phyloP scores from a whole-genome alignment of 148 eudicot species.

The Fallopia convolvulus region DNA sequence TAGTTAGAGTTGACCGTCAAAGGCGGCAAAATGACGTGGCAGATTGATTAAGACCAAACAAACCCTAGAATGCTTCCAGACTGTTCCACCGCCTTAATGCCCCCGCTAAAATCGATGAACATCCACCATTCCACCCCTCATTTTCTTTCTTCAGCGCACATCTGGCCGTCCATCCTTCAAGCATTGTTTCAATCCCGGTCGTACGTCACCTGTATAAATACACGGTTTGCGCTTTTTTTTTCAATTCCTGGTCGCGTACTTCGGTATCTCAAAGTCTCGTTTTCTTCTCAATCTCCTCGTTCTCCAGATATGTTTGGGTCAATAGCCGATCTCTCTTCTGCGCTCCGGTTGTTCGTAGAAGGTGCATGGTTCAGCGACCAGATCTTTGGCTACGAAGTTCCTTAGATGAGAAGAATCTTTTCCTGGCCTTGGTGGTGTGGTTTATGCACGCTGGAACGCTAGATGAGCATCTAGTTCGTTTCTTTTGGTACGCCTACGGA shows the following conservation, averaged over 20 bases:
- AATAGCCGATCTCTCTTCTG: background rate
- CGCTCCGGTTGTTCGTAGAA: background rate
- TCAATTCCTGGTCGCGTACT: background rate
- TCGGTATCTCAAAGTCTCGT: background rate
- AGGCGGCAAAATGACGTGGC: constrained; percentile 8
- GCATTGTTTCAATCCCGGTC: background rate
- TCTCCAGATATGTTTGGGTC: background rate
- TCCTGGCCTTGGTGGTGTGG: background rate
- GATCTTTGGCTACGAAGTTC: background rate
- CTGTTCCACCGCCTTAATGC: constrained; percentile 1
- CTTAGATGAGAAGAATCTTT: background rate
- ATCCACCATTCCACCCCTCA: background rate
- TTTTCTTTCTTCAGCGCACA: background rate
- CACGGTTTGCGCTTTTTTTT: background rate
- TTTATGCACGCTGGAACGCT: background rate
- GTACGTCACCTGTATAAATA: background rate
- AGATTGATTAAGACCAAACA: background rate
- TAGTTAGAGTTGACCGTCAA: background rate
- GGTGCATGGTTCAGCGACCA: background rate
- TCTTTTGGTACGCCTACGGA: background rate
- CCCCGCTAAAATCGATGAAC: background rate
- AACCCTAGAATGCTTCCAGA: background rate
- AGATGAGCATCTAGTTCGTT: background rate
- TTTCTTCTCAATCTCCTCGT: background rate
- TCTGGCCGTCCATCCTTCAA: background rate